phyloP scores from a whole-genome alignment of 2,329 filamentous ascomycete genomes.

The Lachnellula suecica region DNA sequence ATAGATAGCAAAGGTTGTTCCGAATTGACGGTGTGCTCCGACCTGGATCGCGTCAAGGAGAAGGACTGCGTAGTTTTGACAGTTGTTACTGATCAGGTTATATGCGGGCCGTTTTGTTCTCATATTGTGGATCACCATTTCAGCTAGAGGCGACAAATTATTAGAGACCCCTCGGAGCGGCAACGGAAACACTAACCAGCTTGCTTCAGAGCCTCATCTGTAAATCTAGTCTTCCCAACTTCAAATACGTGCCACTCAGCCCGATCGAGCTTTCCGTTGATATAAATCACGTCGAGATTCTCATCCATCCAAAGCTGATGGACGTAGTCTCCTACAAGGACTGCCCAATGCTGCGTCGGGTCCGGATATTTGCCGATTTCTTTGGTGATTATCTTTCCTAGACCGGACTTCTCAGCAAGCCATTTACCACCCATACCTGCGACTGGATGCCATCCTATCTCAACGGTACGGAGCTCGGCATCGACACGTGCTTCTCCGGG shows the following conservation, averaged over 20 bases:
- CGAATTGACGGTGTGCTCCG: constrained; percentile 49
- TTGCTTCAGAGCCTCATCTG: constrained; percentile 51
- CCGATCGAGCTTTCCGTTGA: constrained; percentile 45
- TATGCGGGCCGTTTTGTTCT: constrained; percentile 48
- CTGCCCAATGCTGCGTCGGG: constrained; percentile 60
- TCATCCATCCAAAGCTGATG: constrained; percentile 64
- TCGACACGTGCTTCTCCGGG: constrained; percentile 37
- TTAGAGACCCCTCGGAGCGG: no score
- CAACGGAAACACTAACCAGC: constrained; percentile 38
- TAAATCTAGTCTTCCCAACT: constrained; percentile 53
- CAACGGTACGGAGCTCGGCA: constrained; percentile 41
- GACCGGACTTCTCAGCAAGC: constrained; percentile 54
- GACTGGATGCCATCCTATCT: constrained; percentile 59
- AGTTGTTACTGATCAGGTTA: constrained; percentile 61
- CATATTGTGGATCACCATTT: constrained; percentile 53
- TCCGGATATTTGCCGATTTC: constrained; percentile 55
- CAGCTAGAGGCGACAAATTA: no score
- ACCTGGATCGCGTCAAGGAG: constrained; percentile 55
- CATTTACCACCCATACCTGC: constrained; percentile 55
- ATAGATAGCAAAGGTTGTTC: constrained; percentile 53
- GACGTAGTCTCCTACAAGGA: constrained; percentile 53
- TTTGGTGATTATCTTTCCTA: constrained; percentile 56
- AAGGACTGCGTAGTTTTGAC: constrained; percentile 54
- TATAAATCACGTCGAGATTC: constrained; percentile 55
- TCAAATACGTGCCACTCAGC: constrained; percentile 51